phyloP scores from a whole-genome alignment of 441 rosid species.

The Aquilaria agallochum region DNA sequence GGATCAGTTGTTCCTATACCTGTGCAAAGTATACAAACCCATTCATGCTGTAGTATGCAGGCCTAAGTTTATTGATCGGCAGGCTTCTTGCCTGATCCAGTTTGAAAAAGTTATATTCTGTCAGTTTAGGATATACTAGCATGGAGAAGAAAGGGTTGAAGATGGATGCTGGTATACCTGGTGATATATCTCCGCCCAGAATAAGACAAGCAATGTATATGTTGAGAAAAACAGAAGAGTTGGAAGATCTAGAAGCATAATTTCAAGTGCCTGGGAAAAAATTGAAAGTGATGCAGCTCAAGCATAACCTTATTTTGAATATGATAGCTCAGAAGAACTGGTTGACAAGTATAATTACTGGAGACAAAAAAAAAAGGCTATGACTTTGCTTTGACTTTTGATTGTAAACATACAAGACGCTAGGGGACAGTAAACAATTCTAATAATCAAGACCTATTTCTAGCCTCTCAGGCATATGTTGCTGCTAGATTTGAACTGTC shows the following conservation, averaged over 20 bases:
- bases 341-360: background rate
- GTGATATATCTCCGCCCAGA: slow-evolving; percentile 68
- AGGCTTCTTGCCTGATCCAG: slow-evolving; percentile 50
- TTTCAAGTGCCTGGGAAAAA: slow-evolving; percentile 36
- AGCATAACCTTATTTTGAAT: background rate
- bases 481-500: no score
- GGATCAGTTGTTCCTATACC: slow-evolving; percentile 23
- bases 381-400: no score
- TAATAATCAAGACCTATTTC: no score
- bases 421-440: no score
- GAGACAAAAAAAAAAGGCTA: background rate
- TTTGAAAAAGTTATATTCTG: no score
- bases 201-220: slow-evolving; percentile 51
- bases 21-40: slow-evolving; percentile 41
- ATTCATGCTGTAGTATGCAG: slow-evolving; percentile 38
- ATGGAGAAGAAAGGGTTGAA: no score
- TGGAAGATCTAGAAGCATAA: slow-evolving; percentile 51
- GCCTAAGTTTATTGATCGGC: slow-evolving; percentile 50
- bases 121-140: no score
- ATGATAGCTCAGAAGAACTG: slow-evolving; percentile 2
- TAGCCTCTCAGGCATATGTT: no score
- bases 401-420: no score
- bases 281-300: slow-evolving; percentile 9
- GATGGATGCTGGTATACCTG: slow-evolving; percentile 30
- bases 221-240: slow-evolving; percentile 55